phyloP scores from a whole-genome alignment of 164 flowering plant genomes.

The Protea cynaroides region DNA sequence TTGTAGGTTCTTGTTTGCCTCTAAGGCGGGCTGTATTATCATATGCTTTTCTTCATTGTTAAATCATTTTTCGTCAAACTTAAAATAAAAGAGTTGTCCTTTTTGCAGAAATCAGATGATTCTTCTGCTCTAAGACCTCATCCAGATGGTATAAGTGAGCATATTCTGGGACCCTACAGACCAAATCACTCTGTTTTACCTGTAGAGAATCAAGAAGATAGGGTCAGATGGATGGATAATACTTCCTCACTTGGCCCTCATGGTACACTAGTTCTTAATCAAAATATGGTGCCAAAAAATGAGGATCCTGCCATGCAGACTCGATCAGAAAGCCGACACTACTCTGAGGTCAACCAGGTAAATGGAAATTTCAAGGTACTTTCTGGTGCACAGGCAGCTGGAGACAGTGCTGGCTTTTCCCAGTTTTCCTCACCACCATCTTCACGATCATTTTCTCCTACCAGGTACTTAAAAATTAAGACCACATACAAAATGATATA shows the following conservation, averaged over 20 bases:
- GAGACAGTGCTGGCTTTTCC: constrained; percentile 39
- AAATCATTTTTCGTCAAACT: too few relatives aligned
- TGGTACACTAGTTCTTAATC: constrained; percentile 29
- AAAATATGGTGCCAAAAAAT: constrained; percentile 18
- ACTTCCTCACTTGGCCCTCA: constrained; percentile 24
- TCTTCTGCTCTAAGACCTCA: constrained; percentile 22
- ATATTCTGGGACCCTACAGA: constrained; percentile 18
- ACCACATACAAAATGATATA: neutral
- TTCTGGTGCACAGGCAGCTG: constrained; percentile 30
- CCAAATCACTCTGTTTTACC: constrained; percentile 26
- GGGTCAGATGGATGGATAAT: constrained; percentile 19
- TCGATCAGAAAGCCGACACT: constrained; percentile 24
- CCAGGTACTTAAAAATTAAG: constrained; percentile 36
- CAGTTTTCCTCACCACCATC: constrained; percentile 62
- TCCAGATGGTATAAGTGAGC: constrained; percentile 32
- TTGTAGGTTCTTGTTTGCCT: too few relatives aligned
- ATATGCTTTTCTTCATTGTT: too few relatives aligned
- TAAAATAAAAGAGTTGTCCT: neutral
- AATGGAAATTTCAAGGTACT: constrained; percentile 42
- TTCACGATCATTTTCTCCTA: constrained; percentile 45
- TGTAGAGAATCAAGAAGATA: constrained; percentile 29
- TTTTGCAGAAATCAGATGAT: constrained; percentile 51
- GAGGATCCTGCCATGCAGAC: constrained; percentile 21
- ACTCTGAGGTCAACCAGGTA: constrained; percentile 27
- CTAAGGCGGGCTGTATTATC: too few relatives aligned